phyloP scores from a whole-genome alignment of 768 basidiomycete genomes.

The Coprinellus micaceus region DNA sequence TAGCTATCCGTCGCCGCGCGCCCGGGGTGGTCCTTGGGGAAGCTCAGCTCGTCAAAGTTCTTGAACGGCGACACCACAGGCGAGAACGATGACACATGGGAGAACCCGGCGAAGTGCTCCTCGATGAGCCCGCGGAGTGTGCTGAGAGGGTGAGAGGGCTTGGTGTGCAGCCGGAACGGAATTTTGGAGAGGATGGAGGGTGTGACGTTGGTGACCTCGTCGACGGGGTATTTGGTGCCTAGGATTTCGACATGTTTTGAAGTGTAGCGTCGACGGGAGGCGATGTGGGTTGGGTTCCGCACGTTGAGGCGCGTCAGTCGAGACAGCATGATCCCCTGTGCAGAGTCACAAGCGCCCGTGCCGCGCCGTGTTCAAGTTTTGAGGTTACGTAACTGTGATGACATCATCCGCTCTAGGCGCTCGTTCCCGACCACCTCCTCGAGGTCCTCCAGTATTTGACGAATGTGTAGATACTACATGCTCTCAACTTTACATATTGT shows the following conservation, averaged over 20 bases:
- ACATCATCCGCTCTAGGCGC: no score
- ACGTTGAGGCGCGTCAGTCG: slow-evolving; percentile 15
- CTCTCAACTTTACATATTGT: no score
- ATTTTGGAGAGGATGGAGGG: slow-evolving; percentile 82
- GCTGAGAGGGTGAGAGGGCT: slow-evolving; percentile 78
- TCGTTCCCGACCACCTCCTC: no score
- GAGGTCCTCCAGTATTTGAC: no score
- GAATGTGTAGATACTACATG: no score
- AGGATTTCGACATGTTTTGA: slow-evolving; percentile 44
- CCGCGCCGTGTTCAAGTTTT: neutral
- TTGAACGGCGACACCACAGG: slow-evolving; percentile 87
- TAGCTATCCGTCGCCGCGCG: slow-evolving; percentile 89
- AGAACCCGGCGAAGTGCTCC: slow-evolving; percentile 73
- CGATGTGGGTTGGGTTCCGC: slow-evolving; percentile 13
- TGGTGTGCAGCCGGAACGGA: slow-evolving; percentile 67
- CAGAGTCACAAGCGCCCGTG: neutral
- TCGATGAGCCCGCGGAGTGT: slow-evolving; percentile 85
- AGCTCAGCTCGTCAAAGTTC: slow-evolving; percentile 97
- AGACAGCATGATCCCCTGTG: neutral
- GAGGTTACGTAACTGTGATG: neutral
- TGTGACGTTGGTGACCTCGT: slow-evolving; percentile 81
- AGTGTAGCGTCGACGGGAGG: neutral
- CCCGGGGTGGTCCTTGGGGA: slow-evolving; percentile 91
- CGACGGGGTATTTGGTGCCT: slow-evolving; percentile 67
- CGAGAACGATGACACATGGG: slow-evolving; percentile 72